Percentiles rank a stretch among this genome's conserved stretches.
These are phyloP conservation scores for Leccinum rimulosum DNA, from an alignment of 768 basidiomycete species.

Conservation along the genomic window DNA sequence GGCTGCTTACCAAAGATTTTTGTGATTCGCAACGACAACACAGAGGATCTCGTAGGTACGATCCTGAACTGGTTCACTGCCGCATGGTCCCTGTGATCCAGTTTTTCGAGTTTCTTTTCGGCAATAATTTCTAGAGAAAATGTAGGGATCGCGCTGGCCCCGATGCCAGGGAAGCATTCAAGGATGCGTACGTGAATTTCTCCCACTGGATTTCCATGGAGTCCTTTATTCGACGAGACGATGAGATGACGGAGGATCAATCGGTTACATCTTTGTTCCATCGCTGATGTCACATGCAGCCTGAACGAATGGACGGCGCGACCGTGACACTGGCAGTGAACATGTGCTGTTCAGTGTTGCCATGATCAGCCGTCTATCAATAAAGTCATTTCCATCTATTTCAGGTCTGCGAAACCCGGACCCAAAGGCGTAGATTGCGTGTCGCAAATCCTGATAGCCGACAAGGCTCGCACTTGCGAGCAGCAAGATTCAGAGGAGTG, in stretches of 20 bases:
- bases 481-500: background rate
- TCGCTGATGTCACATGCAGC: background rate
- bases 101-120: no score
- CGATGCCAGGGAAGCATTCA: no score
- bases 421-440: background rate
- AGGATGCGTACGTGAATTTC: no score
- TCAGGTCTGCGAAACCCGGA: background rate
- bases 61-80: no score
- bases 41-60: no score
- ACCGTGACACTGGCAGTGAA: background rate
- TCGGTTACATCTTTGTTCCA: background rate
- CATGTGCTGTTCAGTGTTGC: background rate
- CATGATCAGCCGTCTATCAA: background rate
- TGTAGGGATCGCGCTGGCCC: no score
- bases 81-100: no score
- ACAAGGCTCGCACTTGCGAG: background rate
- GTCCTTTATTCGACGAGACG: background rate
- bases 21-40: no score
- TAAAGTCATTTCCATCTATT: background rate
- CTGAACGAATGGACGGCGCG: background rate
- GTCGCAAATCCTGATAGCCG: conserved; percentile 1
- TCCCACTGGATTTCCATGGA: no score
- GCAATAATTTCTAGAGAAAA: no score
- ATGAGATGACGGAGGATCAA: background rate
- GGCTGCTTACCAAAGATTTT: no score